These are phyloP conservation scores for Linnemannia zychae DNA, from an alignment of 192 early-diverging fungal genomes.

Conservation along the genomic window DNA sequence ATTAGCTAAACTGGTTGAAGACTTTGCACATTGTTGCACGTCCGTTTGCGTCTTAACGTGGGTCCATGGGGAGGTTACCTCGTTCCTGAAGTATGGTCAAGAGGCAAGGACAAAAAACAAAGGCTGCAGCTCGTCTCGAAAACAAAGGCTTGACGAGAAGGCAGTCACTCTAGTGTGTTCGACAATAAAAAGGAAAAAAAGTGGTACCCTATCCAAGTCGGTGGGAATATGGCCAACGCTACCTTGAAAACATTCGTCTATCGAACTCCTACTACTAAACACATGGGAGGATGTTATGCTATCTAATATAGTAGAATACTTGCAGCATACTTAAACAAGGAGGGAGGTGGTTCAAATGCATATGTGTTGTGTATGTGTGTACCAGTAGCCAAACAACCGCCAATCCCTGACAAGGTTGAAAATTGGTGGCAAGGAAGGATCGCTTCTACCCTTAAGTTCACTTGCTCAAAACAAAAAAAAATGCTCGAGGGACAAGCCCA, in stretches of 20 bases:
- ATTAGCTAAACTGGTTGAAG: not conserved
- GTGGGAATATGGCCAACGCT: too few species aligned
- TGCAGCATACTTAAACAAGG: too few species aligned
- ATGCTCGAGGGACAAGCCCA: not conserved
- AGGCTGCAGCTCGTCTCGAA: not conserved
- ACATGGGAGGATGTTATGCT: too few species aligned
- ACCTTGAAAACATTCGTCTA: too few species aligned
- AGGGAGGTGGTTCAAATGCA: too few species aligned
- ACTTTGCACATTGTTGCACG: not conserved
- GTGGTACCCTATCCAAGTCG: not conserved
- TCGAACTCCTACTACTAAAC: too few species aligned
- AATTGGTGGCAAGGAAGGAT: not conserved
- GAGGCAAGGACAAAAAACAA: not conserved
- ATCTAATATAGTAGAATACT: too few species aligned
- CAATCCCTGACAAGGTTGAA: not conserved
- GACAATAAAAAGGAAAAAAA: not conserved
- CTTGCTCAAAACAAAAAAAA: constrained; percentile 8
- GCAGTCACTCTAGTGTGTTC: not conserved
- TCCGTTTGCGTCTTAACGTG: not conserved
- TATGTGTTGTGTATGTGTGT: too few species aligned
- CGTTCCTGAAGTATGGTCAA: not conserved
- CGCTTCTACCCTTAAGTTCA: not conserved
- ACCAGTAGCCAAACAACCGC: too few species aligned
- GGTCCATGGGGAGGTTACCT: not conserved
- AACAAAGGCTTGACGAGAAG: not conserved